Conservation (phyloP, 2,329 filamentous ascomycete species). For the Xylariaceae sp. region DNA sequence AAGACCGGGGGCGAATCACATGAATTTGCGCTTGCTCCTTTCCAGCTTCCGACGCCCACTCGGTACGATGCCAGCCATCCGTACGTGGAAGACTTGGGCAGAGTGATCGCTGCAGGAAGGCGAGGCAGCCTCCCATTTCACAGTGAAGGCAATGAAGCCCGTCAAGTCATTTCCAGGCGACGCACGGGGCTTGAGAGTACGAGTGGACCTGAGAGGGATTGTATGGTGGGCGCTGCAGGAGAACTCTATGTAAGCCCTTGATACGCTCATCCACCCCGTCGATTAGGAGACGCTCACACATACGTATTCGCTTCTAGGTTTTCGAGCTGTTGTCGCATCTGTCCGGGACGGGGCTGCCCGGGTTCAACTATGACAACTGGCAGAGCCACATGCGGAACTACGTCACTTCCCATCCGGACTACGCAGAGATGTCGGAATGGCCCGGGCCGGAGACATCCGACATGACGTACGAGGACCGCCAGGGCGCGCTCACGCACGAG, state of each 20-base stretch:
- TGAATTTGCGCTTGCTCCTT: background rate
- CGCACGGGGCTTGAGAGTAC: background rate
- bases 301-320: conserved; percentile 28
- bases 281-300: conserved; percentile 5
- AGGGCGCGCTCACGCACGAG: conserved; percentile 30
- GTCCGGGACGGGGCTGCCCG: conserved; percentile 25
- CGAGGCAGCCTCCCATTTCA: conserved; percentile 3
- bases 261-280: conserved; percentile 36
- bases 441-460: conserved; percentile 40
- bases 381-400: conserved; percentile 41
- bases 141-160: conserved; percentile 2
- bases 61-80: background rate
- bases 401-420: conserved; percentile 35
- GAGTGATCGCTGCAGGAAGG: conserved; percentile 5
- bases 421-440: conserved; percentile 37
- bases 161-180: background rate
- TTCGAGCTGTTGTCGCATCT: conserved; percentile 35
- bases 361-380: conserved; percentile 41
- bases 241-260: conserved; percentile 16
- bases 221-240: conserved; percentile 19
- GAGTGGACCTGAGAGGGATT: conserved; percentile 19
- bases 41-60: background rate
- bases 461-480: conserved; percentile 38
- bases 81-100: conserved; percentile 4
- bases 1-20: too few species aligned